Evolutionary conservation across 2,329 filamentous ascomycete species (phyloP), one percentile per base, ranked within the genome.

Genomic region (Lecanoromycetidae sp.): DNA sequence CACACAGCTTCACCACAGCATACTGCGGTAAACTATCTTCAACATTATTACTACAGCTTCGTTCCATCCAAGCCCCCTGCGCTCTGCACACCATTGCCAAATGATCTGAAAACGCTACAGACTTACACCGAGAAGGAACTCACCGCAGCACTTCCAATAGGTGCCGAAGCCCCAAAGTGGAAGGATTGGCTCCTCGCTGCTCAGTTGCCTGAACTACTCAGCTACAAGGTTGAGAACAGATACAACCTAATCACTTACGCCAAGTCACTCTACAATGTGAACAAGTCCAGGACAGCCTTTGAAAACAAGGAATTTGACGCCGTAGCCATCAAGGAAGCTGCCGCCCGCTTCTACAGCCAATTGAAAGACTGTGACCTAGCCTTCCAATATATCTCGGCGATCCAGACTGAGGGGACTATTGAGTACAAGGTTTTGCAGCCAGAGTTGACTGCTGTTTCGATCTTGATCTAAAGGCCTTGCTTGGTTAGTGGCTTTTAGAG

Each of bases 11-110:
- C 68, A 2, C 69, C 71, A 0, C 68, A 69, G 51, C 70, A 74
- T 57, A 72, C 63, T 3, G 65, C 71, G 5, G 64, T 74, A 52
- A 74, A 74, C 57, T 74, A 74, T 54, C 60, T 73, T 0, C 71
- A 74, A 51, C 65, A 68, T 51, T 74, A 70, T 57, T 74, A 74
- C 58, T 64, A 70, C 50, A 47, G 62, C 15, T 73, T 72, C 52
- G 69, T 74, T 4, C 53, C 64, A 35, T 65, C 66, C 42, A 71
- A 71, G 5, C 53, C 48, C 9, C 41, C 36, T 19, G 33, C 51
- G 22, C 37, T 57, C 17, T 48, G 23, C 38, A 35, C 44, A 17
- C 42, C 51, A 12, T 34, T 45, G 19, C 38, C 52, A 10, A 35
- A 33, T 12, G 23, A 22, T 27, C 23, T 54, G 25, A 9, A 29